Base-by-base conservation (phyloP, 2,329 filamentous ascomycete species). In the Nannizziopsis arthrosporioides region DNA sequence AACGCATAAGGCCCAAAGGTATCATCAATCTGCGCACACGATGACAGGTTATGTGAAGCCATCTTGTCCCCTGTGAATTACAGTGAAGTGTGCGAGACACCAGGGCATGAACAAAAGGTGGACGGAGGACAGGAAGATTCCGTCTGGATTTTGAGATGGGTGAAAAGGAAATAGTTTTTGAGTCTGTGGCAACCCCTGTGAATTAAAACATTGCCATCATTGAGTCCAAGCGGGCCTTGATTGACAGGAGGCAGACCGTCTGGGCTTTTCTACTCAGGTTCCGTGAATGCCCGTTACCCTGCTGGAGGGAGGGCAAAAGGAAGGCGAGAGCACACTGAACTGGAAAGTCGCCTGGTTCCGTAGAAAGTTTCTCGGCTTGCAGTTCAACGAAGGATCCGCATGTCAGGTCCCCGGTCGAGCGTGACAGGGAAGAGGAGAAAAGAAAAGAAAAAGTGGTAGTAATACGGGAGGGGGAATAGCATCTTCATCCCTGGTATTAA, bases 1-100 rank as follows among this genome's bases (percentile, higher is more conserved):
- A 55, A 50, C 9, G 62, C 63, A 51, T 60, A 59, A 47, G 61
- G 59, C 19, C 56, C 59, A 34, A 68, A 55, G 6, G 60, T 59
- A 49, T 67, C 62, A 53, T 67, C 65, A 37, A 63, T 53, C 51
- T 58, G 56, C 17, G 49, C 56, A 56, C 64, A 67, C 45, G 53
- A 56, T 18, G 45, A 42, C 15, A 52, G 37, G 39, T 56, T 53
- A 49, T 48, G 48, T 48, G 58, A 57, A 46, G 55, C 55, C 46
- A 54, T 60, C 51, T 63, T 63, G 49, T 55, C 56, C 55, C 54
- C n/a, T 27, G 18, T 12, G 35, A 47, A 15, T 35, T 47, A 42
- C 45, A 36, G 15, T 31, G 27, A 36, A 19, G 32, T 27, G 22
- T 12, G 31, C 37, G 38, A 42, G 45, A 55, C 38, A 47, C 27